These are phyloP conservation scores for Aleurites moluccanus DNA, from an alignment of 441 rosid species.

Conservation along the genomic window DNA sequence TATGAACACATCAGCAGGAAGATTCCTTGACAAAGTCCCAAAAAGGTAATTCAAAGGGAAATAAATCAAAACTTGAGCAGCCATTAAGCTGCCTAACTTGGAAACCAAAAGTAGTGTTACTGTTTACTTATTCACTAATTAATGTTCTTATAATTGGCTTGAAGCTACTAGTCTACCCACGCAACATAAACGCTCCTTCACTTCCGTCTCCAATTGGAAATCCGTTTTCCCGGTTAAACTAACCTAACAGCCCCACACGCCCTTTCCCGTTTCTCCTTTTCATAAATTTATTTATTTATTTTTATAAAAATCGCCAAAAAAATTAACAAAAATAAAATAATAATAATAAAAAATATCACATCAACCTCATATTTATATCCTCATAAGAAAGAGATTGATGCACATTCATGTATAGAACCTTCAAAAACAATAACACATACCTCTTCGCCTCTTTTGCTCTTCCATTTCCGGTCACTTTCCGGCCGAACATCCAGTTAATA, in stretches of 20 bases:
- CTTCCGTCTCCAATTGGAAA: slow-evolving; percentile 19
- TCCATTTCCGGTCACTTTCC: slow-evolving; percentile 14
- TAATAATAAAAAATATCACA: neutral
- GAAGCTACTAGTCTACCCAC: neutral
- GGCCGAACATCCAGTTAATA: slow-evolving; percentile 16
- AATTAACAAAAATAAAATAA: slow-evolving; percentile 4
- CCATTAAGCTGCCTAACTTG: slow-evolving; percentile 3
- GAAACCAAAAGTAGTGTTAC: neutral
- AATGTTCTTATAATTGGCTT: neutral
- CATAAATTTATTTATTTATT: neutral
- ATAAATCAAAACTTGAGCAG: neutral
- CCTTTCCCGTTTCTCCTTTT: neutral
- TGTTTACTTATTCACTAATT: neutral
- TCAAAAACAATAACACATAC: slow-evolving; percentile 11
- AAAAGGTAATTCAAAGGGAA: neutral
- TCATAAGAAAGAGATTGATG: slow-evolving; percentile 33
- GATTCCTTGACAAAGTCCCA: neutral
- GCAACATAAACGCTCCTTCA: slow-evolving; percentile 9
- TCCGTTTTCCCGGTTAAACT: slow-evolving; percentile 18
- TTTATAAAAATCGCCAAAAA: neutral
- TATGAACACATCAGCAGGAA: neutral
- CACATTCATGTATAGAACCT: neutral
- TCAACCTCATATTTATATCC: slow-evolving; percentile 63
- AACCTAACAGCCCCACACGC: neutral
- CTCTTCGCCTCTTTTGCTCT: slow-evolving; percentile 12